Base-by-base conservation (phyloP, 805 yeast species). In the Kuraishia hungarica region DNA sequence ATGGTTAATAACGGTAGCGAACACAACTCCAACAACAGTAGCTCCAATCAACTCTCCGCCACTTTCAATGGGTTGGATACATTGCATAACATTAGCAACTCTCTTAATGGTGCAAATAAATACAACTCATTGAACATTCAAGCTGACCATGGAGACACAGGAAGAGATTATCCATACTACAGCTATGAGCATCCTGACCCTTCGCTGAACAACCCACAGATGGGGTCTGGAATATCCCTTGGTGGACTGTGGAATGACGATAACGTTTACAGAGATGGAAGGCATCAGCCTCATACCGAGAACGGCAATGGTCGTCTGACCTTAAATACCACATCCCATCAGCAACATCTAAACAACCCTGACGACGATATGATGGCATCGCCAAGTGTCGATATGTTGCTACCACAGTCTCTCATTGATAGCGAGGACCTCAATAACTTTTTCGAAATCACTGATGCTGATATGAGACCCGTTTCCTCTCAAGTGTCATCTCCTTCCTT, bases 331-430 rank as follows among this genome's bases (percentile, higher is more conserved):
- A 23, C 28, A 17, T 46, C 53, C 35, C 20, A n/a, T 17, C 35
- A 39, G n/a, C 21, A 23, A 26, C 6, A 20, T 8, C 17, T 20
- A 10, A 17, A 23, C 13, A n/a, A 22, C 21, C 15, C 21, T 15
- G 51, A 24, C 17, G 52, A 49, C 21, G 39, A 51, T 29, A 49
- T 19, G 15, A 51, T 28, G 11, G 39, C 51, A 8, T 55, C 55
- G 6, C 52, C 54, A 17, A 50, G 43, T 50, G 64, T 66, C n/a
- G 64, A 66, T 39, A 55, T 62, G 51, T 53, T 66, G 17, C 54
- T 67, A 15, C 72, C 71, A 1, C 72, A 67, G 51, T 59, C 66
- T 22, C 52, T 67, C 6, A 66, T 68, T 23, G 67, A 63, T n/a
- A 64, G 61, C 11, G 65, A 59, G 10, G 64, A 65, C 28, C 47